These are phyloP conservation scores for Melanopsichium pennsylvanicum DNA, from an alignment of 1,284 basidiomycete species.

Conservation along the genomic window DNA sequence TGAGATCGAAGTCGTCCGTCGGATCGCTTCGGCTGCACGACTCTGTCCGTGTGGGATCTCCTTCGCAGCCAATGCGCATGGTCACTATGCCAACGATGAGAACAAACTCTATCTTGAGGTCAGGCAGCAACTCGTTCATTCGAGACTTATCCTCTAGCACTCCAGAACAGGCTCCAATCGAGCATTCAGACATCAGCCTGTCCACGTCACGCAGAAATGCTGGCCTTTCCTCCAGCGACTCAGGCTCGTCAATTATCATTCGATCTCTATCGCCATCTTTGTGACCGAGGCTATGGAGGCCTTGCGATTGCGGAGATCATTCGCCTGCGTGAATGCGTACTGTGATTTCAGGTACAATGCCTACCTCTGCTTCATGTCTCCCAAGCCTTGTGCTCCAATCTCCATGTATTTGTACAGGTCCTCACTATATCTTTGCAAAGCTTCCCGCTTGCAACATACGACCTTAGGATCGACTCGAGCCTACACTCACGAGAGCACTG, in stretches of 20 bases:
- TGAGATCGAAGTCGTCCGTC: slow-evolving; percentile 9
- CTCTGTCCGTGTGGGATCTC: neutral
- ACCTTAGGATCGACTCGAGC: no score
- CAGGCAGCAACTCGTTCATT: neutral
- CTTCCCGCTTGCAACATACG: no score
- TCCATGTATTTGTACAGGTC: slow-evolving; percentile 5
- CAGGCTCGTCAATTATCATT: slow-evolving; percentile 26
- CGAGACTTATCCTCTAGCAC: neutral
- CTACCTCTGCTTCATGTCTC: no score
- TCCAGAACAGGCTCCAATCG: neutral
- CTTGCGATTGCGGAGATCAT: no score
- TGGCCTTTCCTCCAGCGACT: slow-evolving; percentile 9
- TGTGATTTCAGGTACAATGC: no score
- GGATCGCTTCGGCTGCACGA: slow-evolving; percentile 6
- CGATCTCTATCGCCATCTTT: slow-evolving; percentile 10
- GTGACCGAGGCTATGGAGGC: neutral
- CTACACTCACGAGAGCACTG: no score
- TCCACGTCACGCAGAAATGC: neutral
- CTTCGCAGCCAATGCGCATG: slow-evolving; percentile 6
- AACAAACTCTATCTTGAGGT: neutral
- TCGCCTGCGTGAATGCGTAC: no score
- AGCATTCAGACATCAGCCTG: neutral
- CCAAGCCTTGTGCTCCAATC: neutral
- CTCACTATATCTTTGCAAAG: slow-evolving; percentile 2
- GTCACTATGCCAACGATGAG: slow-evolving; percentile 24